Percentiles rank a stretch among this genome's conserved stretches.
Conservation (phyloP, 768 basidiomycete genomes). For the Tulasnella sp. region DNA sequence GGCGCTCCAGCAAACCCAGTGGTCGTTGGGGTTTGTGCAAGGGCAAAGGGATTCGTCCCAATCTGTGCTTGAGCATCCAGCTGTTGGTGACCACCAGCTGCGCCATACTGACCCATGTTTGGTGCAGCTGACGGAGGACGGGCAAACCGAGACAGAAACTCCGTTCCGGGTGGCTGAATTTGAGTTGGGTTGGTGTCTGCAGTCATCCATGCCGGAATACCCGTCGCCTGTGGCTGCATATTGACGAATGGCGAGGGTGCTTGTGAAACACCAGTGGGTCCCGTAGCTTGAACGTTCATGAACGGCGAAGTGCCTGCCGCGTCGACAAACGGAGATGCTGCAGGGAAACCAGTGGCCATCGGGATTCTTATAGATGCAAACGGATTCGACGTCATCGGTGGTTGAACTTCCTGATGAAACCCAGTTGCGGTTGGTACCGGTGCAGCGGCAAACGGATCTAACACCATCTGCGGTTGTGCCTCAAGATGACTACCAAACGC, state of each 20-base stretch:
- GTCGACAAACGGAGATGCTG: slow-evolving; percentile 45
- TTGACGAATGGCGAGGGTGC: slow-evolving; percentile 27
- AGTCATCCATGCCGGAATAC: slow-evolving; percentile 44
- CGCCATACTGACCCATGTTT: not conserved
- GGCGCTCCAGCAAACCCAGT: too few relatives aligned
- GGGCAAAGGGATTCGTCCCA: too few relatives aligned
- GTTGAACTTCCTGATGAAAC: too few relatives aligned
- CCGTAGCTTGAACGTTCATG: slow-evolving; percentile 46
- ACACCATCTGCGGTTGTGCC: slow-evolving; percentile 48
- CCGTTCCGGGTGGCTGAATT: slow-evolving; percentile 8
- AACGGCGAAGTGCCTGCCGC: slow-evolving; percentile 49
- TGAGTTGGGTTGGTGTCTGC: not conserved
- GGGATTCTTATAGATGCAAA: slow-evolving; percentile 13
- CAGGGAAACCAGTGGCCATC: slow-evolving; percentile 37
- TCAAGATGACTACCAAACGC: slow-evolving; percentile 57
- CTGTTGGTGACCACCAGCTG: too few relatives aligned
- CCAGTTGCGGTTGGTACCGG: slow-evolving; percentile 44
- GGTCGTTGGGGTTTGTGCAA: too few relatives aligned
- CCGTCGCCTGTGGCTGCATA: slow-evolving; percentile 58
- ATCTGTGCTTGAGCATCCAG: too few relatives aligned
- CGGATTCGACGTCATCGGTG: too few relatives aligned
- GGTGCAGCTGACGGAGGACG: slow-evolving; percentile 27
- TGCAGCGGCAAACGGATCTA: slow-evolving; percentile 78
- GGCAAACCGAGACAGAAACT: slow-evolving; percentile 23
- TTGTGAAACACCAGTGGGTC: slow-evolving; percentile 37